Percentiles rank a stretch among this genome's conserved stretches.
These are phyloP conservation scores for Aspergillus piperis DNA, from an alignment of 2,329 filamentous ascomycete genomes.

Conservation along the genomic window DNA sequence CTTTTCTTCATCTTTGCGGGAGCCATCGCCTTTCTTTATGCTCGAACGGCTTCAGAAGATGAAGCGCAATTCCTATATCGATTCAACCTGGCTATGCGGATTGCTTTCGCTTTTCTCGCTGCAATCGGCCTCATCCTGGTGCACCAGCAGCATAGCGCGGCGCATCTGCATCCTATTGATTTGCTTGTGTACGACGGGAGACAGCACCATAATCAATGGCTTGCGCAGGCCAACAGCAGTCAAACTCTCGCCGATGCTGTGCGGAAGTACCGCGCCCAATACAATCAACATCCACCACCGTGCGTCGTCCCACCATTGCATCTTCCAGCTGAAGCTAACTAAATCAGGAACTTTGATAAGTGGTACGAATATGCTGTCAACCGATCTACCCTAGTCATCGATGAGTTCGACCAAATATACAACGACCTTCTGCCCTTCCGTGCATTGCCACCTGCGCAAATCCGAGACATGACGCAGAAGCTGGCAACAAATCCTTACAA, in stretches of 20 bases:
- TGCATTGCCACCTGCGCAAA: constrained; percentile 51
- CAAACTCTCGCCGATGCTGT: constrained; percentile 53
- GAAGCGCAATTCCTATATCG: constrained; percentile 31
- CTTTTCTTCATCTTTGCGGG: constrained; percentile 36
- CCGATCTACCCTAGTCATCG: constrained; percentile 56
- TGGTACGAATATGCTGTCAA: constrained; percentile 61
- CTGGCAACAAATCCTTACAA: constrained; percentile 57
- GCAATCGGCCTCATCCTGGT: constrained; percentile 45
- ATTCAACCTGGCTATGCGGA: constrained; percentile 36
- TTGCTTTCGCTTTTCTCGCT: constrained; percentile 45
- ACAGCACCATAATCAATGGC: constrained; percentile 52
- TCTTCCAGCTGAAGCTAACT: constrained; percentile 11
- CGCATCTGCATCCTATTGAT: constrained; percentile 57
- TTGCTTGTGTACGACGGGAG: constrained; percentile 55
- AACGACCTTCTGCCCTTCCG: constrained; percentile 59
- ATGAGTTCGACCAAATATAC: constrained; percentile 63
- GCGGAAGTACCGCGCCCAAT: constrained; percentile 53
- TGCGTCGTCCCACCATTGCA: constrained; percentile 24
- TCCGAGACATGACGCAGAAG: constrained; percentile 56
- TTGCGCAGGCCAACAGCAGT: constrained; percentile 50
- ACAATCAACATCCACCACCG: constrained; percentile 59
- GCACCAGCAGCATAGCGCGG: constrained; percentile 42
- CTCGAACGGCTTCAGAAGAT: constrained; percentile 29
- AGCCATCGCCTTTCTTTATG: constrained; percentile 30
- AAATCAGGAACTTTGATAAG: constrained; percentile 54